These are phyloP conservation scores for Epichloe gansuensis DNA, from an alignment of 2,329 filamentous ascomycete genomes.

Conservation along the genomic window DNA sequence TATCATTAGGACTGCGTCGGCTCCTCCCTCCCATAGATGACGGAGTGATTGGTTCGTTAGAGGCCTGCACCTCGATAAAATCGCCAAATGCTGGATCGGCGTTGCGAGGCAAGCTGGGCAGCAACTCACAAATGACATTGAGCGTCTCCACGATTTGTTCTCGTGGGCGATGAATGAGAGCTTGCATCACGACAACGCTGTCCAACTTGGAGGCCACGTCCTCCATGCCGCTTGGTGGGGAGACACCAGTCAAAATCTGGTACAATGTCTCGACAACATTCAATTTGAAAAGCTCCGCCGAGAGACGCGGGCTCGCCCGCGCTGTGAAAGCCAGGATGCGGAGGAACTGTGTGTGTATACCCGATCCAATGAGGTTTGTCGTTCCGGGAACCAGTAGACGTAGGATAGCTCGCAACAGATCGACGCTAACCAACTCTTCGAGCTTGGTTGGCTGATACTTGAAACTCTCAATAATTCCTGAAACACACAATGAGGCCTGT, in stretches of 20 bases:
- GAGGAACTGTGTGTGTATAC: conserved; percentile 92
- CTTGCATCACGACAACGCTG: conserved; percentile 97
- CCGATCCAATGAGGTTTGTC: conserved; percentile 85
- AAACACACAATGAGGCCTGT: conserved; percentile 90
- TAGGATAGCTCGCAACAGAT: conserved; percentile 72
- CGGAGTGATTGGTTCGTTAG: conserved; percentile 27
- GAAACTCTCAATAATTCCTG: conserved; percentile 93
- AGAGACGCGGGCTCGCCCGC: conserved; percentile 73
- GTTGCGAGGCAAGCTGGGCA: conserved; percentile 58
- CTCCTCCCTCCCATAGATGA: conserved; percentile 20
- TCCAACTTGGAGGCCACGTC: conserved; percentile 79
- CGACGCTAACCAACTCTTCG: conserved; percentile 82
- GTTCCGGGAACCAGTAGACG: conserved; percentile 84
- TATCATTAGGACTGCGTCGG: conserved; percentile 52
- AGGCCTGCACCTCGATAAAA: conserved; percentile 28
- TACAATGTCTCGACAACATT: conserved; percentile 96
- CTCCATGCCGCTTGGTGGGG: conserved; percentile 66
- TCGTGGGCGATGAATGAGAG: conserved; percentile 83
- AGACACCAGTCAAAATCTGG: conserved; percentile 92
- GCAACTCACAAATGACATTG: conserved; percentile 90
- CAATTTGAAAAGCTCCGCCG: conserved; percentile 85
- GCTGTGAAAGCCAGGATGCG: conserved; percentile 84
- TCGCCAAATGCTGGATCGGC: conserved; percentile 31
- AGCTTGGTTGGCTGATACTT: conserved; percentile 76
- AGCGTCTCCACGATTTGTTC: conserved; percentile 96